Base-by-base conservation (phyloP, 805 yeast genomes). In the Suhomyces prunicola region DNA sequence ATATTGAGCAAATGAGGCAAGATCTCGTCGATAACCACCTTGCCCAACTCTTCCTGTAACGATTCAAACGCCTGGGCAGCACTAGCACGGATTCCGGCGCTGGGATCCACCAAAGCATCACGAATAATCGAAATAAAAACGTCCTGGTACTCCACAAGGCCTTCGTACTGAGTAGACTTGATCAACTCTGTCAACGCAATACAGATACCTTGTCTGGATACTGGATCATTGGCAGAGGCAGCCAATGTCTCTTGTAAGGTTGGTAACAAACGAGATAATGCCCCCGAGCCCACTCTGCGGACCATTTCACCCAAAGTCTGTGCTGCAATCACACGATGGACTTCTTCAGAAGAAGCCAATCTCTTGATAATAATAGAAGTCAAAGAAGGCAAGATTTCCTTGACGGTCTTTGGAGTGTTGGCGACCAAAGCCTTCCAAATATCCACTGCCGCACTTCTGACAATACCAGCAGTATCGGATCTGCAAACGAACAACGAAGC, bases 371-470 rank as follows among this genome's bases (percentile, higher is more conserved):
- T 85, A 62, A 90, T 81, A 54, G 81, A 81, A 5, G 94, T 88
- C 58, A 94, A 82, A 5, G 90, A 78, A 29, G 97, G 96, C 57
- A 94, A 71, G 56, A 94, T 90, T 68, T 92, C 97, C 75, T 89
- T 93, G 46, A 94, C 87, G 3, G 97, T 89, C 65, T 88, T 85
- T 44, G 99, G 98, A 22, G 99, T 94, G 68, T 94, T 94, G 47
- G 96, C 88, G 49, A 94, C 97, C 65, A 94, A 77, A 0, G 97
- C 90, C 73, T 92, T 92, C 99, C 99, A 94, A 46, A 94, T 90
- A 62, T 94, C 97, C 54, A 90, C 83, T 10, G 98, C 86, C 24
- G 96, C 88, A 58, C 84, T 84, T 62, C 99, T 85, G 26, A 94
- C 99, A 59, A 85, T 79, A 60, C 90, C 90, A 39, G 94, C 82